These are phyloP conservation scores for Neonectria hederae DNA, from an alignment of 2,329 filamentous ascomycete species.

Conservation along the genomic window DNA sequence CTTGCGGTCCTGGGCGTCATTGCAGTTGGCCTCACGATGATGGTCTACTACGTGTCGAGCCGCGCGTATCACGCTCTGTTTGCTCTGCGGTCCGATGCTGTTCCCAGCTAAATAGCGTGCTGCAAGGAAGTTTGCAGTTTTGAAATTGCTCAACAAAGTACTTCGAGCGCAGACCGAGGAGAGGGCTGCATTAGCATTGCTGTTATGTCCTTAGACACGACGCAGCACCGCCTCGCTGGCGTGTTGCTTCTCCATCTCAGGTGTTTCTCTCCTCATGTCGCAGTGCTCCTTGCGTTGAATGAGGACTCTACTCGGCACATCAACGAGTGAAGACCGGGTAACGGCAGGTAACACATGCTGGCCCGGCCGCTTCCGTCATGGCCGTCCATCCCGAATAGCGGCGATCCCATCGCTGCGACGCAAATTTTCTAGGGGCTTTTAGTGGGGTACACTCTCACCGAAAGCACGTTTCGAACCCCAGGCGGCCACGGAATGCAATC, in stretches of 20 bases:
- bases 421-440: slow-evolving; percentile 6
- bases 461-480: slow-evolving; percentile 1
- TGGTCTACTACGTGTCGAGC: slow-evolving; percentile 29
- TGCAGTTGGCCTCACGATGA: slow-evolving; percentile 20
- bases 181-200: background rate
- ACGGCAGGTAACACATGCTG: background rate
- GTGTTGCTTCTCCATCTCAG: background rate
- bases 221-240: slow-evolving; percentile 1
- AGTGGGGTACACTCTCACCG: background rate
- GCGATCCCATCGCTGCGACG: background rate
- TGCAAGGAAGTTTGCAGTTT: slow-evolving; percentile 12
- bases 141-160: background rate
- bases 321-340: background rate
- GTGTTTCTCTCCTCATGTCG: background rate
- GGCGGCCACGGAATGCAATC: background rate
- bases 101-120: slow-evolving; percentile 10
- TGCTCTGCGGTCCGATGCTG: background rate
- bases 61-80: slow-evolving; percentile 25
- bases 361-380: background rate
- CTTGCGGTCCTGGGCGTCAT: slow-evolving; percentile 57
- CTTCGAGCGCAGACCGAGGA: background rate
- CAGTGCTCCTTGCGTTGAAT: slow-evolving; percentile 2
- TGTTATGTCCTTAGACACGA: slow-evolving; percentile 3
- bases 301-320: background rate
- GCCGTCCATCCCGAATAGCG: slow-evolving; percentile 14